Evolutionary conservation across 257 asterid species (phyloP).

Genomic region (Salvia miltiorrhiza): DNA sequence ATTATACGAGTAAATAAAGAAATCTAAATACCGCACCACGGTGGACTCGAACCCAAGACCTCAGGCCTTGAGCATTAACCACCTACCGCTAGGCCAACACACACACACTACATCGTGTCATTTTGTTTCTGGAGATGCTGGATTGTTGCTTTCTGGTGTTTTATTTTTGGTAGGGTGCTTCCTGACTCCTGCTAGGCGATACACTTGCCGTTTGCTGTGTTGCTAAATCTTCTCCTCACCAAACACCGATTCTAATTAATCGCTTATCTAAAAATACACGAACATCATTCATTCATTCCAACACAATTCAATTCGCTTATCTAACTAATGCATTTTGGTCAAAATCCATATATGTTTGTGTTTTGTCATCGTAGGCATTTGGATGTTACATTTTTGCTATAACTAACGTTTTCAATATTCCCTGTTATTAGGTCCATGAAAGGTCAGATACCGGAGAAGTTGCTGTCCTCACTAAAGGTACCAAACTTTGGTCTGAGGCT

Average conservation of each 20-base stretch:
- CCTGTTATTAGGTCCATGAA: slow-evolving; percentile 55
- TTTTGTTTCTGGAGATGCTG: neutral
- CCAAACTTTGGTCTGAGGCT: neutral
- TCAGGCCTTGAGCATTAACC: no score
- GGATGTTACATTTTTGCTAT: neutral
- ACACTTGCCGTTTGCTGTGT: neutral
- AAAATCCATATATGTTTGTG: neutral
- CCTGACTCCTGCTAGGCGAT: neutral
- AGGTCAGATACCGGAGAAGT: slow-evolving; percentile 53
- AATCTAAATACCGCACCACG: no score
- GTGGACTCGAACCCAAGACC: no score
- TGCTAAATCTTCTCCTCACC: neutral
- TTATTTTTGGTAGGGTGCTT: neutral
- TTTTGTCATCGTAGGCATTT: neutral
- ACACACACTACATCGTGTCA: slow-evolving; percentile 7
- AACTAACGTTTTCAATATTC: slow-evolving; percentile 1
- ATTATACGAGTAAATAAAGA: no score
- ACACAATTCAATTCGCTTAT: no score
- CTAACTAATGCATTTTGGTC: no score
- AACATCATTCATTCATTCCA: no score
- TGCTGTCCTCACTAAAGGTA: slow-evolving; percentile 79
- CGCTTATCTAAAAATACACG: no score
- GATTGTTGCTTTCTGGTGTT: neutral
- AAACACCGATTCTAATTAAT: no score
- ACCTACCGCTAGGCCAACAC: no score